Percentiles rank a stretch among this genome's conserved stretches.
Evolutionary conservation across 345 rosid species (phyloP).

Genomic region (Aquilaria sinensis): DNA sequence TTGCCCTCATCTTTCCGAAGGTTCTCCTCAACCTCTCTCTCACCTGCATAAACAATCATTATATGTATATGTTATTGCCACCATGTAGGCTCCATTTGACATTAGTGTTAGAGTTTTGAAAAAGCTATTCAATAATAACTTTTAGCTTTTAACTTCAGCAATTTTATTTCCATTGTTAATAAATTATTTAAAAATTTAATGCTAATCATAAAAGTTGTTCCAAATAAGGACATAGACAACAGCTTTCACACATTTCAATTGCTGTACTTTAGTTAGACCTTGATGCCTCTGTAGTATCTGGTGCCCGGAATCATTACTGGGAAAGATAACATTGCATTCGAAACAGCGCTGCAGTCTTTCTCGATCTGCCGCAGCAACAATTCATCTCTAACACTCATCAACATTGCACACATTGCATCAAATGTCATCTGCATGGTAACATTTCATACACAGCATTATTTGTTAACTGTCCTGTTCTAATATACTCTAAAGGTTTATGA

Average conservation of each 20-base stretch:
- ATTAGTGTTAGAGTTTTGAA: no score
- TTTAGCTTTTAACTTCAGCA: no score
- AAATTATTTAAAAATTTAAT: no score
- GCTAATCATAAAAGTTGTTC: no score
- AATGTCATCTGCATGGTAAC: constrained; percentile 27
- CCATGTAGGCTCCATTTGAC: no score
- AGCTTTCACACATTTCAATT: no score
- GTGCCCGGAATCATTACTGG: constrained; percentile 58
- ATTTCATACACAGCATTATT: neutral
- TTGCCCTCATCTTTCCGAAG: constrained; percentile 27
- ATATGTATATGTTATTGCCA: no score
- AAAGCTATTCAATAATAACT: no score
- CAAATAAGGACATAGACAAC: no score
- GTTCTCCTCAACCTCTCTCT: constrained; percentile 33
- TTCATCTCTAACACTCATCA: constrained; percentile 40
- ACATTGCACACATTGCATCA: constrained; percentile 42
- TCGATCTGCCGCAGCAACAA: constrained; percentile 31
- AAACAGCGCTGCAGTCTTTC: constrained; percentile 34
- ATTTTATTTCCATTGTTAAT: no score
- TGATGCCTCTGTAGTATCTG: constrained; percentile 47
- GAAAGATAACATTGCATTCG: constrained; percentile 44
- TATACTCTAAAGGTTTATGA: no score
- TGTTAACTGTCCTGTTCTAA: neutral
- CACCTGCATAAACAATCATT: constrained; percentile 26
- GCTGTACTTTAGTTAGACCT: constrained; percentile 24